Conservation (phyloP, 2,329 filamentous ascomycete species). For the Colletotrichum cordylinicola region DNA sequence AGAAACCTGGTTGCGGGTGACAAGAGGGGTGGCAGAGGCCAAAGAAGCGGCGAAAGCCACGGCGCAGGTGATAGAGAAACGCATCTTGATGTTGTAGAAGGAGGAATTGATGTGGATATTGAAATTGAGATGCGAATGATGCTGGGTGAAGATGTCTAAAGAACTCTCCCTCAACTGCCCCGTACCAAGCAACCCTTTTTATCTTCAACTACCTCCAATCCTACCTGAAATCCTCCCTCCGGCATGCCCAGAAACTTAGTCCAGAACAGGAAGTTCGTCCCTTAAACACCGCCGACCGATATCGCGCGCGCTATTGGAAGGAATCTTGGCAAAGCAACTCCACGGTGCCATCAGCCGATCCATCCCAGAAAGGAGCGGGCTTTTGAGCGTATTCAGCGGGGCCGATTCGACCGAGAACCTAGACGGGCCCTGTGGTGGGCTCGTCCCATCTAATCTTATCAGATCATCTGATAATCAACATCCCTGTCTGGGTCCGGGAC, state of each 20-base stretch:
- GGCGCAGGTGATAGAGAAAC: slow-evolving; percentile 26
- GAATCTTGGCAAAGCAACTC: slow-evolving; percentile 2
- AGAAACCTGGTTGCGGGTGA: slow-evolving; percentile 13
- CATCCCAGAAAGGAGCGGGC: not conserved
- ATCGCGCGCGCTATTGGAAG: slow-evolving; percentile 7
- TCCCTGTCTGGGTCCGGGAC: not conserved
- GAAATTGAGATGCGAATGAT: not conserved
- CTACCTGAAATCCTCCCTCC: not conserved
- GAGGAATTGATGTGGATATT: not conserved
- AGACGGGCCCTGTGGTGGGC: not conserved
- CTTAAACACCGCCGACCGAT: not conserved
- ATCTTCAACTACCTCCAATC: not conserved
- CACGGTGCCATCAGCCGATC: not conserved
- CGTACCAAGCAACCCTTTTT: not conserved
- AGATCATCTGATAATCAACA: slow-evolving; percentile 29
- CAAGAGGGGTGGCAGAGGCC: slow-evolving; percentile 24
- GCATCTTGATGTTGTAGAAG: slow-evolving; percentile 30
- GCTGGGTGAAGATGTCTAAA: not conserved
- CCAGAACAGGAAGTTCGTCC: not conserved
- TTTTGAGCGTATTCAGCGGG: slow-evolving; percentile 6
- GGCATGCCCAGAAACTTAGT: not conserved
- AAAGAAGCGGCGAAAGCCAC: slow-evolving; percentile 32
- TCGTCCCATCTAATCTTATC: slow-evolving; percentile 25
- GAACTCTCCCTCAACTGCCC: not conserved
- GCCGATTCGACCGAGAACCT: not conserved